phyloP scores from a whole-genome alignment of 225 moss, liverwort and hornwort genomes.

The Pseudisothecium myosuroides region DNA sequence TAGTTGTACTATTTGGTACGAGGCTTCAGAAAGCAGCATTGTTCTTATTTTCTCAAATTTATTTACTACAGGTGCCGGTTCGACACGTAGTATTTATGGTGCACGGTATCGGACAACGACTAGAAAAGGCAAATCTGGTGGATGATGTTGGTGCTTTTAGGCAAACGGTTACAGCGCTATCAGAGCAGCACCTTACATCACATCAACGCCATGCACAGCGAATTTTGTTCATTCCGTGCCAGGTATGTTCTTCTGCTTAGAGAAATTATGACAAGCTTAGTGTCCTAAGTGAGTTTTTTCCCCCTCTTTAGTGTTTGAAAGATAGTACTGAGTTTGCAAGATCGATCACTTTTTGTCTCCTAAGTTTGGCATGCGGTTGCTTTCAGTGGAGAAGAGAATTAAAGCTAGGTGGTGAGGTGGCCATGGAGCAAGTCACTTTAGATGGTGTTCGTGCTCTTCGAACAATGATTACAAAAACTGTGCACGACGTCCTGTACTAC shows the following conservation, averaged over 20 bases:
- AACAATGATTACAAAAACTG: constrained; percentile 95
- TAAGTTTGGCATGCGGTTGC: constrained; percentile 12
- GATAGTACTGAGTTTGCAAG: background rate
- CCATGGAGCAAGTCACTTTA: constrained; percentile 85
- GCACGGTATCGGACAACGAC: constrained; percentile 95
- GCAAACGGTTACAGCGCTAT: constrained; percentile 61
- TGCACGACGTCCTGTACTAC: constrained; percentile 97
- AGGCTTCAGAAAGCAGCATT: background rate
- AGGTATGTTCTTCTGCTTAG: constrained; percentile 30
- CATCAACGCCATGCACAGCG: constrained; percentile 85
- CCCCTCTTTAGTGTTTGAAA: background rate
- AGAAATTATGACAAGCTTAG: background rate
- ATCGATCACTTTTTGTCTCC: background rate
- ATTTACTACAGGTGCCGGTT: constrained; percentile 68
- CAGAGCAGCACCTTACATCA: constrained; percentile 83
- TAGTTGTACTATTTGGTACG: background rate
- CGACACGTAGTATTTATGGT: constrained; percentile 98
- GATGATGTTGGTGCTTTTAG: constrained; percentile 97
- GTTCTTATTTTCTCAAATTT: background rate
- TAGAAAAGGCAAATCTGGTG: constrained; percentile 94
- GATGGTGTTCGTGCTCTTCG: constrained; percentile 94
- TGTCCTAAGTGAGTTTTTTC: background rate
- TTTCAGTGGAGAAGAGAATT: constrained; percentile 96
- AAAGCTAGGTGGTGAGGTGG: constrained; percentile 85
- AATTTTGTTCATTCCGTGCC: constrained; percentile 90